Percentiles rank a stretch among this genome's conserved stretches.
These are phyloP conservation scores for Blumeria graminis DNA, from an alignment of 2,329 filamentous ascomycete species.

Conservation along the genomic window DNA sequence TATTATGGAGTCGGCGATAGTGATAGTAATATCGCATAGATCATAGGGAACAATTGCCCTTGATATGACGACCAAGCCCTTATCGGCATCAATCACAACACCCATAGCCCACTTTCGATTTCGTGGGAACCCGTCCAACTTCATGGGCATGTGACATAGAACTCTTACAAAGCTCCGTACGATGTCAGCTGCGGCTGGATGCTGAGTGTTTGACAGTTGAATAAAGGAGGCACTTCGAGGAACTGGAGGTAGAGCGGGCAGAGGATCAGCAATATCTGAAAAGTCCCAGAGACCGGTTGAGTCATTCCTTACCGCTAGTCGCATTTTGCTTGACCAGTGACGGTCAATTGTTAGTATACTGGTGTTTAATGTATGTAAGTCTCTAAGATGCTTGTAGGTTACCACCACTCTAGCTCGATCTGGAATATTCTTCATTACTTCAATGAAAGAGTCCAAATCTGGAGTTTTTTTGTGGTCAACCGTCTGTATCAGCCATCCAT, in stretches of 20 bases:
- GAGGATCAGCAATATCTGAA: constrained; percentile 53
- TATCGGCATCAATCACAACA: constrained; percentile 87
- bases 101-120: constrained; percentile 89
- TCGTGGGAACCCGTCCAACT: constrained; percentile 93
- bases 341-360: constrained; percentile 80
- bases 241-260: constrained; percentile 49
- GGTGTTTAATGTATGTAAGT: constrained; percentile 84
- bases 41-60: constrained; percentile 89
- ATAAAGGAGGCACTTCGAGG: constrained; percentile 74
- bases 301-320: constrained; percentile 77
- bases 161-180: constrained; percentile 90
- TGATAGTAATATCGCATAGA: constrained; percentile 86
- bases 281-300: constrained; percentile 86
- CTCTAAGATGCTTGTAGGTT: constrained; percentile 84
- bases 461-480: constrained; percentile 82
- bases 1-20: constrained; percentile 88
- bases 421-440: constrained; percentile 73
- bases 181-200: constrained; percentile 77
- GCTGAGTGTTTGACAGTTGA: constrained; percentile 64
- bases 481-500: constrained; percentile 81
- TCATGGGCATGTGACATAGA: constrained; percentile 78
- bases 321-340: constrained; percentile 92
- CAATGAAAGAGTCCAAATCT: constrained; percentile 67
- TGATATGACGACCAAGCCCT: constrained; percentile 84
- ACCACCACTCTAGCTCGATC: constrained; percentile 68